phyloP scores from a whole-genome alignment of 1,284 basidiomycete species.

The Fomitopsis palustris region DNA sequence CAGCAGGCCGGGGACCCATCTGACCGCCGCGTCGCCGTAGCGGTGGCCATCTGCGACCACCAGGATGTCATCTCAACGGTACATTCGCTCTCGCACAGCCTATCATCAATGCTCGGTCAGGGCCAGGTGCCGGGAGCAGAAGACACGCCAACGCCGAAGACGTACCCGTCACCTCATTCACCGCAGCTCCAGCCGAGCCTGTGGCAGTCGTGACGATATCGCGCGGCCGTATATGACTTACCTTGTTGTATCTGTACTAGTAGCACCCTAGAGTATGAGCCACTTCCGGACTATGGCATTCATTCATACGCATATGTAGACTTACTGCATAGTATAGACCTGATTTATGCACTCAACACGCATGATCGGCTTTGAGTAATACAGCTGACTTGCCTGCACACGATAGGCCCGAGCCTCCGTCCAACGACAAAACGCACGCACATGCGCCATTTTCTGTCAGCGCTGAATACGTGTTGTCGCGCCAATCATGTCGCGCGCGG shows the following conservation, averaged over 20 bases:
- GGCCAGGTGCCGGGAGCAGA: background rate
- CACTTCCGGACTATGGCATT: background rate
- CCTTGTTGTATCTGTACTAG: background rate
- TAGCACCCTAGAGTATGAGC: background rate
- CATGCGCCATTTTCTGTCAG: background rate
- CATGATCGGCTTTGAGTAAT: background rate
- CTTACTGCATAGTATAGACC: background rate
- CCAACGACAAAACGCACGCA: background rate
- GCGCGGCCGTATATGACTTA: background rate
- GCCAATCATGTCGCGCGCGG: background rate
- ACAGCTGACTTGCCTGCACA: background rate
- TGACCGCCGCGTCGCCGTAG: constrained; percentile 10
- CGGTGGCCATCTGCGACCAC: constrained; percentile 8
- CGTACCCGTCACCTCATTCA: background rate
- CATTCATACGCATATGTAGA: background rate
- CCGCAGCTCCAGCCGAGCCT: background rate
- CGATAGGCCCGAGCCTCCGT: background rate
- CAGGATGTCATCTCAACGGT: constrained; percentile 5
- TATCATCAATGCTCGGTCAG: constrained; percentile 1
- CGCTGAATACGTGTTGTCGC: background rate
- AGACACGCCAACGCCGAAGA: background rate
- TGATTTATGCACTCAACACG: background rate
- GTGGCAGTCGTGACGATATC: background rate
- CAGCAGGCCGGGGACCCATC: constrained; percentile 3
- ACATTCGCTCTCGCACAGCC: constrained; percentile 3